Conservation (phyloP, 352 stramenopile species). For the Phytophthora multivora region DNA sequence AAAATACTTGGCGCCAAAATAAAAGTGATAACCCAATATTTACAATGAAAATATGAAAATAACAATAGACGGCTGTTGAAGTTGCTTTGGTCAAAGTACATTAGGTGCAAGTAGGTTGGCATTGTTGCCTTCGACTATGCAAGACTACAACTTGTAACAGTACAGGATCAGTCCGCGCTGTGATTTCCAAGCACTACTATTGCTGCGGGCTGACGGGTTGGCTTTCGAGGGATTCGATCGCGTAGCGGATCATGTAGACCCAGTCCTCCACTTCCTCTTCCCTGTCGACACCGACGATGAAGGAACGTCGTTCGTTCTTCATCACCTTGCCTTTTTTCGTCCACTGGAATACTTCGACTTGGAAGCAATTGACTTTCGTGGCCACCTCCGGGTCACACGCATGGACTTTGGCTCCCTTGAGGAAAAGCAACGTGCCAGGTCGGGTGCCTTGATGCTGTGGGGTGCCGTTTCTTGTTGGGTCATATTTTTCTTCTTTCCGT, state of each 20-base stretch:
- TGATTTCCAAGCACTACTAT: not conserved
- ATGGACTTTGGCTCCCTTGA: conserved; percentile 76
- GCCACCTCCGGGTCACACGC: conserved; percentile 75
- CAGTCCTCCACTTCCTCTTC: conserved; percentile 82
- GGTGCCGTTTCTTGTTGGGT: conserved; percentile 7
- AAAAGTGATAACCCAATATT: no score
- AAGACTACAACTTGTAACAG: conserved; percentile 8
- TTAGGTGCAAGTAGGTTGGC: not conserved
- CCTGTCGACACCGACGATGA: conserved; percentile 76
- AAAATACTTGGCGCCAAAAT: no score
- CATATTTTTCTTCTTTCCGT: conserved; percentile 63
- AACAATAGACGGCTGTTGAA: no score
- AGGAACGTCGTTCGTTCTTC: conserved; percentile 64
- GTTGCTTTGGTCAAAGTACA: no score
- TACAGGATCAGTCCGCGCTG: conserved; percentile 1
- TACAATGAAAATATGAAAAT: no score
- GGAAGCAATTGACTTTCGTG: conserved; percentile 82
- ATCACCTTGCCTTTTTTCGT: conserved; percentile 78
- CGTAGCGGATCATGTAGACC: conserved; percentile 87
- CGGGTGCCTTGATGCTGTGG: conserved; percentile 31
- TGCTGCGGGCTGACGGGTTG: conserved; percentile 23
- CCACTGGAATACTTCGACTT: conserved; percentile 85
- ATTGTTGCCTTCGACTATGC: conserved; percentile 7
- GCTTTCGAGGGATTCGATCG: conserved; percentile 85
- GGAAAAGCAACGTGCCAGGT: conserved; percentile 66